Base-by-base conservation (phyloP, 2,329 filamentous ascomycete genomes). In the Orbilia brochopaga region DNA sequence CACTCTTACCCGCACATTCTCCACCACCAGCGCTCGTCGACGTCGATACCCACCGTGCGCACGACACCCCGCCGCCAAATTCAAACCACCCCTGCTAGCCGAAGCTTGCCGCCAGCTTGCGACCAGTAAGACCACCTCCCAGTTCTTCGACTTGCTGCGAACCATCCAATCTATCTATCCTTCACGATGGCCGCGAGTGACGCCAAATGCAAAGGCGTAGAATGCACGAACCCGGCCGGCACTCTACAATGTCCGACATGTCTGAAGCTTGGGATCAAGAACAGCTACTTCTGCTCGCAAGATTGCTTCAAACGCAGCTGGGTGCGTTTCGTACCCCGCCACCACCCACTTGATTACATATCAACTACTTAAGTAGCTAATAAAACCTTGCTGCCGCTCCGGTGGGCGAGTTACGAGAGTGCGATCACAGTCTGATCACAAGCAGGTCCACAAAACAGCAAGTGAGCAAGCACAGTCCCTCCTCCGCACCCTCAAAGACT, bases 221-320 rank as follows among this genome's bases (percentile, higher is more conserved):
- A 95, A 80, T 99, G 94, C 83, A 83, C 85, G 44, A 96, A 97
- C 74, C 88, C 93, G 74, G 92, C 92, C 65, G 88, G 91, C 72
- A 84, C 88, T 60, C 83, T 99, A 52, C 92, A 97, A 80, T 99
- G 94, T 80, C 94, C 94, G 61, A 97, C 91, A 55, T 99, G 94
- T 79, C 84, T 97, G 78, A 97, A 96, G 81, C 83, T 92, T 50
- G 90, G 89, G 60, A 88, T 88, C 77, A 87, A 92, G 79, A 91
- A 94, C 78, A 96, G 91, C 82, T 97, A 88, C 81, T 99, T 97
- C 82, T 99, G 94, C 83, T 92, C 92, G 27, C 94, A 99, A 80
- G 94, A 97, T 77, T 99, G 94, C 83, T 99, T 99, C 83, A 97
- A 97, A 85, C 89, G 88, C 80, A 99, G 92, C 83, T 99, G 94